Conservation (phyloP, 352 stramenopile genomes). For the Globisporangium solare region DNA sequence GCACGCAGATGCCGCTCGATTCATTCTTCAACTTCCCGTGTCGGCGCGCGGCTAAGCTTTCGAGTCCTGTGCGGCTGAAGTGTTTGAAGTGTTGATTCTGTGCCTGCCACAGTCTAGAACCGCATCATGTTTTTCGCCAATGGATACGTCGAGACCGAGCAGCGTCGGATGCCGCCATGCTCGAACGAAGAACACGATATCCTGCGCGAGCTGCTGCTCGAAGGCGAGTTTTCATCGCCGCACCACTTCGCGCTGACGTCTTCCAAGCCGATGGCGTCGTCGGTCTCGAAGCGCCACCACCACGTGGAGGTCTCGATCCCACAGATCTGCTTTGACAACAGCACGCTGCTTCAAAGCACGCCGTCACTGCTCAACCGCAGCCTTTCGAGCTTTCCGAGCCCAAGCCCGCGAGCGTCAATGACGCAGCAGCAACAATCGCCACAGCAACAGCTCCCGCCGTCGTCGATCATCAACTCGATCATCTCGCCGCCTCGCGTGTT, state of each 20-base stretch:
- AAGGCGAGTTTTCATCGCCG: conserved; percentile 64
- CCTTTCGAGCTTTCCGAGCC: conserved; percentile 31
- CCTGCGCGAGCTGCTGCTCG: conserved; percentile 64
- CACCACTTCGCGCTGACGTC: conserved; percentile 42
- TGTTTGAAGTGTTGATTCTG: conserved; percentile 14
- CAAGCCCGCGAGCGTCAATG: conserved; percentile 18
- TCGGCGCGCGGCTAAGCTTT: conserved; percentile 9
- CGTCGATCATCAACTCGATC: conserved; percentile 65
- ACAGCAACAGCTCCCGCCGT: conserved; percentile 12
- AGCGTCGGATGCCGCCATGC: conserved; percentile 33
- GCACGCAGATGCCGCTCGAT: not conserved
- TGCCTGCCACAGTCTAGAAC: conserved; percentile 12
- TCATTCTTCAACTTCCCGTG: conserved; percentile 23
- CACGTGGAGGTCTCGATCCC: conserved; percentile 68
- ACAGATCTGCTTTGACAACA: conserved; percentile 71
- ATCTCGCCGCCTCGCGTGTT: conserved; percentile 72
- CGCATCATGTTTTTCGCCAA: conserved; percentile 66
- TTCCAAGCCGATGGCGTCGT: conserved; percentile 31
- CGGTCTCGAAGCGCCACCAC: conserved; percentile 36
- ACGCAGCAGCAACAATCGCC: conserved; percentile 22
- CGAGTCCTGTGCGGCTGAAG: conserved; percentile 4
- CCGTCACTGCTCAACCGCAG: conserved; percentile 49
- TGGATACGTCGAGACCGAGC: conserved; percentile 60
- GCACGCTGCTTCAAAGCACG: conserved; percentile 44
- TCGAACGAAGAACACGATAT: conserved; percentile 69